phyloP scores from a whole-genome alignment of 23 red algal species.

The Gracilariopsis chorda region DNA sequence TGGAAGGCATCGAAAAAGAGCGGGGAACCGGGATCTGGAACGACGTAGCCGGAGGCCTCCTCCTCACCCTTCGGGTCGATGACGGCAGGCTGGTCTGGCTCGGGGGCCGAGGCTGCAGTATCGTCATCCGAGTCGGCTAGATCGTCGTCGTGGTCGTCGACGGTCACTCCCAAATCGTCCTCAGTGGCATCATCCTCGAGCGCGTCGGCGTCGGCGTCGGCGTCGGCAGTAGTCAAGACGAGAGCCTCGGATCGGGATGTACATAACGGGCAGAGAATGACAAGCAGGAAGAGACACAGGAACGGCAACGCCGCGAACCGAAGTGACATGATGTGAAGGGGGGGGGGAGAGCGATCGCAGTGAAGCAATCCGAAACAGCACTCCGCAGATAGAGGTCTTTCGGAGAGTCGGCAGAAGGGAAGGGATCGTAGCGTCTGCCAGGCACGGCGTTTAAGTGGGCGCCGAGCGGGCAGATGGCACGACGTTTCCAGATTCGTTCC shows the following conservation, averaged over 20 bases:
- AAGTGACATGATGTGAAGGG: too few species aligned
- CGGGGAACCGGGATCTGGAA: slow-evolving; percentile 38
- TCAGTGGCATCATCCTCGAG: neutral
- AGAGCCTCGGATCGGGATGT: neutral
- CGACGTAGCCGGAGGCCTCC: slow-evolving; percentile 46
- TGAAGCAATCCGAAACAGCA: too few species aligned
- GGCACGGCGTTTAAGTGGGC: too few species aligned
- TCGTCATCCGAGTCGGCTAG: slow-evolving; percentile 33
- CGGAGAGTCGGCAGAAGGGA: too few species aligned
- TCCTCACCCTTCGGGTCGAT: slow-evolving; percentile 59
- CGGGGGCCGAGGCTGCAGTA: neutral
- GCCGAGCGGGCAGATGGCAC: too few species aligned
- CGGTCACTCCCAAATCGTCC: slow-evolving; percentile 34
- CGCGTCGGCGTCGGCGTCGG: slow-evolving; percentile 21
- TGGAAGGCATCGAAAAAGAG: slow-evolving; percentile 93
- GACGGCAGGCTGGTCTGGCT: slow-evolving; percentile 28
- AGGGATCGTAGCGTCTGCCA: too few species aligned
- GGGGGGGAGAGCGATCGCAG: too few species aligned
- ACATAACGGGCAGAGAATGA: neutral
- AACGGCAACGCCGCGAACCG: neutral
- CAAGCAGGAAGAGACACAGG: neutral
- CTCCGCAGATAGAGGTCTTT: too few species aligned
- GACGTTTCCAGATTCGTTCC: too few species aligned
- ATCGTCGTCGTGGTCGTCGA: slow-evolving; percentile 40
- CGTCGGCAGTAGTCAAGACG: neutral